Evolutionary conservation across 2,329 filamentous ascomycete genomes (phyloP).

Genomic region (Penicillium sp.): DNA sequence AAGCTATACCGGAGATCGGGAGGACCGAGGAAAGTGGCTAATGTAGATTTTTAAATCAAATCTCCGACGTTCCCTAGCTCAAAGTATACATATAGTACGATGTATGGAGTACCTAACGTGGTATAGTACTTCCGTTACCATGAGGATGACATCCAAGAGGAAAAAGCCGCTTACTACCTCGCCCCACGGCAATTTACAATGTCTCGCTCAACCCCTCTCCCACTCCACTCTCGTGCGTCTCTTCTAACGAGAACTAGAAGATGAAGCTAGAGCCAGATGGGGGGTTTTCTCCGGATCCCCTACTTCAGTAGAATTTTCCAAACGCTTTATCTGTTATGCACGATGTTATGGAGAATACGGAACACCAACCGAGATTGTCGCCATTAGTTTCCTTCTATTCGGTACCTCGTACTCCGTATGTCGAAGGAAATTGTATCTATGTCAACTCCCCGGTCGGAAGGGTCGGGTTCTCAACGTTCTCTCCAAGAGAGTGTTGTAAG

Average conservation of each 20-base stretch:
- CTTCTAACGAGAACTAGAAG: not conserved
- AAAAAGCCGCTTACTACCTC: not conserved
- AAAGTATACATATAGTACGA: not conserved
- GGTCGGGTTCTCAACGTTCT: not conserved
- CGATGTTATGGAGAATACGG: not conserved
- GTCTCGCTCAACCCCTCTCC: not conserved
- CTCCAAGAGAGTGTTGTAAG: not conserved
- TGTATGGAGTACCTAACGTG: not conserved
- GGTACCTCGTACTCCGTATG: not conserved
- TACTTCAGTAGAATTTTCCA: not conserved
- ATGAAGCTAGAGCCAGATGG: not conserved
- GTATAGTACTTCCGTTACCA: not conserved
- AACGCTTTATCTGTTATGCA: not conserved
- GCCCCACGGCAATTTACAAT: not conserved
- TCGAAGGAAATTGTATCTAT: not conserved
- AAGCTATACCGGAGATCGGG: not conserved
- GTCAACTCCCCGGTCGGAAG: not conserved
- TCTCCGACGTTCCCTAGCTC: not conserved
- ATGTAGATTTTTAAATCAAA: not conserved
- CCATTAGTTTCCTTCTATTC: not conserved
- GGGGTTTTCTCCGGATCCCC: not conserved
- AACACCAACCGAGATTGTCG: not conserved
- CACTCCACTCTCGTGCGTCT: not conserved
- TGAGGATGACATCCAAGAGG: constrained; percentile 1
- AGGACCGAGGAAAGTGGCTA: not conserved